phyloP scores from a whole-genome alignment of 129 eudicot genomes.

The Ambrosia trifida region DNA sequence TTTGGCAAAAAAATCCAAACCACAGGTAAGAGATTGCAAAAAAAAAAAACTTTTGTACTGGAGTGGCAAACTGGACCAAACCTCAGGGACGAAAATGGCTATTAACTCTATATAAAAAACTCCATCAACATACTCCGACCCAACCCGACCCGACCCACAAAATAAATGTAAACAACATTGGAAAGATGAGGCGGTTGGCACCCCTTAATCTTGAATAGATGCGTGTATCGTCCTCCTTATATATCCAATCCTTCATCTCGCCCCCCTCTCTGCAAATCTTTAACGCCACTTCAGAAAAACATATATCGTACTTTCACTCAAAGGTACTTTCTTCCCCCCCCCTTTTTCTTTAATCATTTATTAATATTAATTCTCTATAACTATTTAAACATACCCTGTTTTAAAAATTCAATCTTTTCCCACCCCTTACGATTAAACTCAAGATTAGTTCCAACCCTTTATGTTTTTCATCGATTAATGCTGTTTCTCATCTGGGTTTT shows the following conservation, averaged over 20 bases:
- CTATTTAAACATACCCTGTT: conserved; percentile 12
- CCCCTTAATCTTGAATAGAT: conserved; percentile 26
- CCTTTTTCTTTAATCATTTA: conserved; percentile 11
- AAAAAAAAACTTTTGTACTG: too few relatives aligned
- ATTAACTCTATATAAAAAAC: too few relatives aligned
- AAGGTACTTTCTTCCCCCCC: conserved; percentile 4
- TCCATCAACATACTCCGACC: too few relatives aligned
- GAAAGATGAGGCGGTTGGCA: conserved; percentile 10
- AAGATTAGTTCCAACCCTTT: background rate
- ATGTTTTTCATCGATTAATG: conserved; percentile 6
- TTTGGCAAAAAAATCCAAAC: too few relatives aligned
- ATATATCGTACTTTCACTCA: conserved; percentile 11
- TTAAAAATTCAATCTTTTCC: background rate
- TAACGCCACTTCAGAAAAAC: conserved; percentile 30
- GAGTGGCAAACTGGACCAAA: too few relatives aligned
- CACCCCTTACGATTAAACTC: conserved; percentile 8
- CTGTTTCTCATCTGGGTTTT: conserved; percentile 24
- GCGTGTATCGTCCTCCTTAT: conserved; percentile 29
- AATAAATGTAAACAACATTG: background rate
- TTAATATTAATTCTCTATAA: background rate
- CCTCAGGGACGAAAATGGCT: too few relatives aligned
- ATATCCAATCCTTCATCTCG: conserved; percentile 27
- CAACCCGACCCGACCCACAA: background rate
- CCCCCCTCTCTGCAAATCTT: conserved; percentile 34
- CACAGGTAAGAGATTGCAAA: too few relatives aligned